Base-by-base conservation (phyloP, 1,284 basidiomycete species). In the Moesziomyces parantarcticus region DNA sequence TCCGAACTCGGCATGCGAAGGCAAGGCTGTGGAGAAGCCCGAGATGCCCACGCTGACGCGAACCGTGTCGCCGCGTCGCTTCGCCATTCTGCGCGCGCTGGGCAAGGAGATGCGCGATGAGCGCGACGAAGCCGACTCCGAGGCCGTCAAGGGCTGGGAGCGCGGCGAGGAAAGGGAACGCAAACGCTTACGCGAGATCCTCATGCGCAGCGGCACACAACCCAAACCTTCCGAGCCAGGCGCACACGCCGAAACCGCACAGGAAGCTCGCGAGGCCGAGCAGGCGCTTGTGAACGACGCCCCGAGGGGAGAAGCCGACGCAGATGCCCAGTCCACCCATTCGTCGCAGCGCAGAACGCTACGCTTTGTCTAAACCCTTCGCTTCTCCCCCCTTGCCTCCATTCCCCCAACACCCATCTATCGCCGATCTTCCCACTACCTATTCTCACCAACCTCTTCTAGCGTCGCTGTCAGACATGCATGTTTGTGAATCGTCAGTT, bases 141-240 rank as follows among this genome's bases (percentile, higher is more conserved):
- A 72, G 47, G 68, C 68, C 10, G n/a, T 36, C 16, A n/a, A 50
- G 13, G 68, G 68, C 8, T 72, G 68, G 68, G 49, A 65, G 45
- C 53, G 32, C 21, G 63, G 63, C 13, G 45, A 65, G 49, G n/a
- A 53, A 41, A 43, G 26, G 11, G 68, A 72, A 42, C 46, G 54
- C 36, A 59, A 50, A 32, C 32, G 68, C 0, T n/a, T 65, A 32
- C 2, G 21, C 3, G 58, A 65, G 45, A 65, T 72, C 50, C n/a
- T 71, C 14, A 18, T 40, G 48, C 39, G 59, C 1, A 44, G 63
- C 23, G 58, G 39, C 1, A 40, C 26, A 5, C 49, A 22, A 18
- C 18, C 25, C 7, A 48, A 45, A 23, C 7, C 42, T 10, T 41
- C 20, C 20, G 43, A 41, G 20, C 32, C 43, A 43, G 16, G 25